Evolutionary conservation across 495 filamentous ascomycete species (phyloP).

Genomic region (Aspergillus saccharolyticus): DNA sequence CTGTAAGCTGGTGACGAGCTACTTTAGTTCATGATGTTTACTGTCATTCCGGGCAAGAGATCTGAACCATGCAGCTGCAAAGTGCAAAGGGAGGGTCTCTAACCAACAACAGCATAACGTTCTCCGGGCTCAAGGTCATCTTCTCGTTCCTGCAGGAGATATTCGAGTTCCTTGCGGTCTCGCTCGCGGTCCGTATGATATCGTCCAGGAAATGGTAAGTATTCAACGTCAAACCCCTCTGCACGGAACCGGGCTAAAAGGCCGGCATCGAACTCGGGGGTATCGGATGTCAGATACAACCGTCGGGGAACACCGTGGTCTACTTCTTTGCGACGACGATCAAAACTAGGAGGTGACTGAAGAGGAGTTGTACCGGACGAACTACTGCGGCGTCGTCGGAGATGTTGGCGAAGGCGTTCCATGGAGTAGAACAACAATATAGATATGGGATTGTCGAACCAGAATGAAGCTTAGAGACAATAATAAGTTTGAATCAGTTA

Average conservation of each 20-base stretch:
- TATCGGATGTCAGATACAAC: constrained; percentile 57
- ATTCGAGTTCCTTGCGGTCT: constrained; percentile 35
- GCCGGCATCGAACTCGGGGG: constrained; percentile 50
- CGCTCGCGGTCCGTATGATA: constrained; percentile 35
- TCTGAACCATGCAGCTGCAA: not conserved
- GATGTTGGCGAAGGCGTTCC: constrained; percentile 16
- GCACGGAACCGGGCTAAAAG: constrained; percentile 52
- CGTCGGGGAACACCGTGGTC: constrained; percentile 20
- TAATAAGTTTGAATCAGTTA: not conserved
- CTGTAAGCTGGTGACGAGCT: constrained; percentile 40
- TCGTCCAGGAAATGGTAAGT: constrained; percentile 46
- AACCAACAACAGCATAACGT: constrained; percentile 45
- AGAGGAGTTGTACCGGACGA: constrained; percentile 1
- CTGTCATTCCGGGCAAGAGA: too few species aligned
- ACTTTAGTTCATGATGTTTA: not conserved
- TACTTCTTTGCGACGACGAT: constrained; percentile 12
- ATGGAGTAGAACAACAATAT: constrained; percentile 5
- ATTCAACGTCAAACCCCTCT: constrained; percentile 61
- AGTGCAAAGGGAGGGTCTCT: constrained; percentile 9
- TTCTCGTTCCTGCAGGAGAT: constrained; percentile 41
- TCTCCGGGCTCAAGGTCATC: constrained; percentile 42
- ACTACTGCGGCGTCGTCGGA: constrained; percentile 18
- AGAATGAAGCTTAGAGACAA: not conserved
- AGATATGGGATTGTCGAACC: not conserved
- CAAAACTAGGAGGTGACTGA: constrained; percentile 10